Conservation (phyloP, 2,329 filamentous ascomycete species). For the Diaporthe citrichinensis region DNA sequence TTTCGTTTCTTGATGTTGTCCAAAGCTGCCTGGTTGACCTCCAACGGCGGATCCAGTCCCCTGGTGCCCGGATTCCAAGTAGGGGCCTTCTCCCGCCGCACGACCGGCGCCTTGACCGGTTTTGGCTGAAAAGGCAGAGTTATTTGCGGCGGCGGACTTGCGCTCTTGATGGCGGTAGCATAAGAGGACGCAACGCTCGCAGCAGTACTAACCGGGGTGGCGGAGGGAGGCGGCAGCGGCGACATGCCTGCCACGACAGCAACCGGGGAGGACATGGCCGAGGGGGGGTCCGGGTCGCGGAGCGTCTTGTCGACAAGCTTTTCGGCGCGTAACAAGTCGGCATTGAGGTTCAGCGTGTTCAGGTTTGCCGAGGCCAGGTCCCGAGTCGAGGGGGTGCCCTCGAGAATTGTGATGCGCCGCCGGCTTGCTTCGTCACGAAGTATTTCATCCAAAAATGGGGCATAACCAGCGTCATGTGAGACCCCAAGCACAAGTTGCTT, state of each 20-base stretch:
- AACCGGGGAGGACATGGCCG: constrained; percentile 29
- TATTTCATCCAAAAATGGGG: constrained; percentile 70
- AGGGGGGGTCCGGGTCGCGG: constrained; percentile 42
- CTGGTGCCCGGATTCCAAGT: constrained; percentile 68
- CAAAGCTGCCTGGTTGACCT: constrained; percentile 60
- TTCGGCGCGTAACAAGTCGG: constrained; percentile 66
- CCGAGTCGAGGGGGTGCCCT: constrained; percentile 65
- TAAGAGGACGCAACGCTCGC: constrained; percentile 52
- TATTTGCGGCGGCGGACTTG: constrained; percentile 60
- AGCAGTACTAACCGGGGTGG: constrained; percentile 44
- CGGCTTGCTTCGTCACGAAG: constrained; percentile 59
- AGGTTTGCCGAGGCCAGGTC: constrained; percentile 64
- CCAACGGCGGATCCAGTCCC: constrained; percentile 68
- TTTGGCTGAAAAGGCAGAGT: constrained; percentile 56
- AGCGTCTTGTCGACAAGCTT: constrained; percentile 60
- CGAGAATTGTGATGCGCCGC: constrained; percentile 66
- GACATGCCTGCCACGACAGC: constrained; percentile 39
- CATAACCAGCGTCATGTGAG: constrained; percentile 73
- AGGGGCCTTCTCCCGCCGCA: constrained; percentile 46
- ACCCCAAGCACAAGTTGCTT: constrained; percentile 73
- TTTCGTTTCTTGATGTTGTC: constrained; percentile 70
- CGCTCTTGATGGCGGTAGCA: constrained; percentile 58
- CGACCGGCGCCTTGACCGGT: constrained; percentile 42
- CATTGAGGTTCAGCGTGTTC: constrained; percentile 60
- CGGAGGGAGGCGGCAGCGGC: constrained; percentile 44